Conservation (phyloP, 371 early-diverging fungal genomes). For the Actinomortierella ambigua region DNA sequence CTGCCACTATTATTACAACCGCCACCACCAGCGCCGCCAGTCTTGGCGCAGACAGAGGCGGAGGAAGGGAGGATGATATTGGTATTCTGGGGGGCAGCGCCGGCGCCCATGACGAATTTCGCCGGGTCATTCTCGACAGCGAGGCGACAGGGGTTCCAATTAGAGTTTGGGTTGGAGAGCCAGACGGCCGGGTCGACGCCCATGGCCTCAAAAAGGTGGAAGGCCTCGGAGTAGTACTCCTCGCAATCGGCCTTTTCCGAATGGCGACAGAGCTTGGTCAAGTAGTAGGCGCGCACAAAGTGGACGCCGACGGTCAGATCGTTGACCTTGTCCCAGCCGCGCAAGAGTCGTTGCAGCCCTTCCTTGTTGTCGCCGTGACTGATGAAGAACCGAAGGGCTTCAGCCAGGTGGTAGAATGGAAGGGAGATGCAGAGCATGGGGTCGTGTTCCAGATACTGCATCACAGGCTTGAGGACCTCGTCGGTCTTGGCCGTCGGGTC, state of each 20-base stretch:
- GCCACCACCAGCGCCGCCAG: no score
- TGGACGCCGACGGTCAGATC: constrained; percentile 4
- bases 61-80: no score
- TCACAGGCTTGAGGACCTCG: not conserved
- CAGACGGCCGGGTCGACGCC: constrained; percentile 22
- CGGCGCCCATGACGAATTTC: no score
- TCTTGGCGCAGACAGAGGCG: no score
- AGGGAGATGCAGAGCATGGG: constrained; percentile 8
- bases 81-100: no score
- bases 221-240: constrained; percentile 17
- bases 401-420: constrained; percentile 13
- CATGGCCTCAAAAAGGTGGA: constrained; percentile 16
- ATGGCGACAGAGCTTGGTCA: constrained; percentile 24
- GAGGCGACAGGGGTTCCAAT: no score
- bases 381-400: constrained; percentile 13
- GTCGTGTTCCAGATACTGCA: constrained; percentile 18
- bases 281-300: constrained; percentile 29
- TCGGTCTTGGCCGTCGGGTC: not conserved
- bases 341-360: constrained; percentile 13
- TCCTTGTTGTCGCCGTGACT: constrained; percentile 10
- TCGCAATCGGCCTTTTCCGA: constrained; percentile 7
- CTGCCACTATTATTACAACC: no score
- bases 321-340: constrained; percentile 12
- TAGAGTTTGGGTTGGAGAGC: constrained; percentile 1
- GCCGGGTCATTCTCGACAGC: no score